These are phyloP conservation scores for Lasiodiplodia sp. DNA, from an alignment of 2,329 filamentous ascomycete genomes.

Conservation along the genomic window DNA sequence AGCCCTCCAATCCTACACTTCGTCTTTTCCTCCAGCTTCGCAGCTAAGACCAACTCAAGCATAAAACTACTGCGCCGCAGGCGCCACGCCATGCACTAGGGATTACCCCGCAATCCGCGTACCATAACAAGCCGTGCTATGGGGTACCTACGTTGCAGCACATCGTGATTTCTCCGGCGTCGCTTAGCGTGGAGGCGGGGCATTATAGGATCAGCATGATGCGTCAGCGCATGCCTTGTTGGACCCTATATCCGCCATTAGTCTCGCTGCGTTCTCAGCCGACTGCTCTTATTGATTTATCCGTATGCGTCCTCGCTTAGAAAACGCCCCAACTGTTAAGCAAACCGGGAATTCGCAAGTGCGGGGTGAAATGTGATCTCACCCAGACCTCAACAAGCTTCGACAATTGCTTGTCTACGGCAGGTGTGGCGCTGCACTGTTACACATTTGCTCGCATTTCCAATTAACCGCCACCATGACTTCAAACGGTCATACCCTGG, in stretches of 20 bases:
- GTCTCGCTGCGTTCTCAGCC: constrained; percentile 5
- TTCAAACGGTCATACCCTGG: neutral
- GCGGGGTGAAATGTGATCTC: constrained; percentile 11
- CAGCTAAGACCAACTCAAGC: neutral
- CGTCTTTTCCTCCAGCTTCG: neutral
- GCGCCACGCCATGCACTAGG: neutral
- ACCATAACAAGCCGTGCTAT: constrained; percentile 2
- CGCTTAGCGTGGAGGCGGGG: constrained; percentile 18
- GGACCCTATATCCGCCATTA: neutral
- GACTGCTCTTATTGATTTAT: constrained; percentile 15
- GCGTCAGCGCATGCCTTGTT: constrained; percentile 3
- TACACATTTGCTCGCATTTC: neutral
- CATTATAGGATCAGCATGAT: neutral
- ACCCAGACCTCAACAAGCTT: neutral
- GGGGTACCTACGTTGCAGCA: constrained; percentile 11
- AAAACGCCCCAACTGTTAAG: neutral
- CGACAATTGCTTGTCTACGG: neutral
- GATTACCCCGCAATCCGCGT: constrained; percentile 11
- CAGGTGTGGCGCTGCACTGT: neutral
- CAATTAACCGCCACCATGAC: neutral
- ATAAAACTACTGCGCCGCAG: constrained; percentile 7
- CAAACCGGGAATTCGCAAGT: neutral
- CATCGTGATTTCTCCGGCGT: constrained; percentile 7
- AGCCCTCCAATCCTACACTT: neutral
- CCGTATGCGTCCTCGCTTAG: neutral